phyloP scores from a whole-genome alignment of 441 rosid species.

The Gossypium davidsonii region DNA sequence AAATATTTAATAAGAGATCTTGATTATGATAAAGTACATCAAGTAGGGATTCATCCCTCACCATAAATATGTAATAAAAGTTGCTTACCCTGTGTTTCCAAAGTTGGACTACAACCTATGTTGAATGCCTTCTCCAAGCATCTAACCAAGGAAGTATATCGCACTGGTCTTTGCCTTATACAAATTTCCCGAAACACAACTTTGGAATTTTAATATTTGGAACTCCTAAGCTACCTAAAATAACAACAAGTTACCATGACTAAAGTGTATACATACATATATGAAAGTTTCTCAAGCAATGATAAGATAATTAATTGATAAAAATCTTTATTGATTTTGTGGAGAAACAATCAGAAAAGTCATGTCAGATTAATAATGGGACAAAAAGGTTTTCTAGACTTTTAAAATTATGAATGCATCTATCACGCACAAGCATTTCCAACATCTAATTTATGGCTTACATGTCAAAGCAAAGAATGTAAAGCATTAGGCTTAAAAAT shows the following conservation, averaged over 20 bases:
- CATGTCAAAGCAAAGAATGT: neutral
- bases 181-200: constrained; percentile 28
- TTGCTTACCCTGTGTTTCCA: constrained; percentile 36
- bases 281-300: too few species aligned
- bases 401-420: neutral
- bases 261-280: too few species aligned
- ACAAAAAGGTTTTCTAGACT: neutral
- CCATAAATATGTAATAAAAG: neutral
- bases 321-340: too few species aligned
- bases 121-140: constrained; percentile 13
- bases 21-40: neutral
- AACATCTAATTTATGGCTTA: neutral
- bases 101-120: constrained; percentile 26
- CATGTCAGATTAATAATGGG: too few species aligned
- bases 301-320: too few species aligned
- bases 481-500: neutral
- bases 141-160: constrained; percentile 28
- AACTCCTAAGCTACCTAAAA: too few species aligned
- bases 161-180: constrained; percentile 28
- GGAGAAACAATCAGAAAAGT: too few species aligned
- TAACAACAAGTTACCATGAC: too few species aligned
- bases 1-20: too few species aligned
- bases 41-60: neutral
- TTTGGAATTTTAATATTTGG: constrained; percentile 7
- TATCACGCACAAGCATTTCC: too few species aligned